These are phyloP conservation scores for Auriculariales sp. DNA, from an alignment of 768 basidiomycete genomes.

Conservation along the genomic window DNA sequence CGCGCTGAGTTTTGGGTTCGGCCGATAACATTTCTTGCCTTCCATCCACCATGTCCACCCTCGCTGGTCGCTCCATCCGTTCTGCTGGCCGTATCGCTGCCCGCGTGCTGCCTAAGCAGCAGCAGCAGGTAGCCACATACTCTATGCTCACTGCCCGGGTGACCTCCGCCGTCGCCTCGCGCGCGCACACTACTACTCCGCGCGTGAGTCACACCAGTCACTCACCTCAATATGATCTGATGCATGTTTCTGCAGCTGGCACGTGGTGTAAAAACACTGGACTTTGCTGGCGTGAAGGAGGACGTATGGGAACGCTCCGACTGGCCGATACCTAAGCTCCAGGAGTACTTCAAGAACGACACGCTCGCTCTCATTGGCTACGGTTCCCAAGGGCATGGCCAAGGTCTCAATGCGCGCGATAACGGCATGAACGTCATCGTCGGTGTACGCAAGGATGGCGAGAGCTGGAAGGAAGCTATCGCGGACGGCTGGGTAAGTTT, in stretches of 20 bases:
- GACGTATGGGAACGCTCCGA: conserved; percentile 89
- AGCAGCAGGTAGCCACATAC: not conserved
- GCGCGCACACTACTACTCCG: not conserved
- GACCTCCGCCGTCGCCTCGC: not conserved
- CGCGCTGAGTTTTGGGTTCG: no score
- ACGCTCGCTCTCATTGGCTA: conserved; percentile 98
- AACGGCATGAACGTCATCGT: conserved; percentile 97
- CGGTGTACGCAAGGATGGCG: conserved; percentile 93
- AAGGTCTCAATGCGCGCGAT: conserved; percentile 97
- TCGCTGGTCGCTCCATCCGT: not conserved
- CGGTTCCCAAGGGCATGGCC: conserved; percentile 97
- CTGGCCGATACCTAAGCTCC: conserved; percentile 96
- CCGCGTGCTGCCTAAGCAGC: not conserved
- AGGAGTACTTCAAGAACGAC: conserved; percentile 99
- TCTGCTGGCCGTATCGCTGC: not conserved
- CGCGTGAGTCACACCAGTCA: not conserved
- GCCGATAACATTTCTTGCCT: not conserved
- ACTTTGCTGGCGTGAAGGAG: conserved; percentile 92
- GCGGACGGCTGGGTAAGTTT: conserved; percentile 88
- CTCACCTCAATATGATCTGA: not conserved
- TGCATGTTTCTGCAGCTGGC: conserved; percentile 20
- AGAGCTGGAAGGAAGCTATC: conserved; percentile 89
- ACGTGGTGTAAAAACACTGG: conserved; percentile 87
- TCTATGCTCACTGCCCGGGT: not conserved
- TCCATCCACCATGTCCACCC: not conserved